phyloP scores from a whole-genome alignment of 768 basidiomycete species.

The Collybia sp. region DNA sequence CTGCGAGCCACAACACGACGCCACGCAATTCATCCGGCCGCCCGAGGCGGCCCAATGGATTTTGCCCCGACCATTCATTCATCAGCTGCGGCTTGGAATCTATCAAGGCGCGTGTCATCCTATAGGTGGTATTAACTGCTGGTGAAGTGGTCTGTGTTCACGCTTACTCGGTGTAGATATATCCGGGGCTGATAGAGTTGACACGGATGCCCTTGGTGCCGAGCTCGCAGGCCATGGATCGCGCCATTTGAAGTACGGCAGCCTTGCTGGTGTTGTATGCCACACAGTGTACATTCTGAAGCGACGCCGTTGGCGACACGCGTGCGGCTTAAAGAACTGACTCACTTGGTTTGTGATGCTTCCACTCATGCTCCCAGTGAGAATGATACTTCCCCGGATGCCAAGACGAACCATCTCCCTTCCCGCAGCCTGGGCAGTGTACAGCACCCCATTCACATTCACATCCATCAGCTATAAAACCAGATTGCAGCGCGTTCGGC shows the following conservation, averaged over 20 bases:
- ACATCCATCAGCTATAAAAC: slow-evolving; percentile 46
- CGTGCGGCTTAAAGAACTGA: background rate
- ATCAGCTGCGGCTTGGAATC: slow-evolving; percentile 48
- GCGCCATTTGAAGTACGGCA: slow-evolving; percentile 76
- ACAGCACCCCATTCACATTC: slow-evolving; percentile 56
- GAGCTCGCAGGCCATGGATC: slow-evolving; percentile 75
- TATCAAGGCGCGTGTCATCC: slow-evolving; percentile 59
- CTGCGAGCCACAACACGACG: slow-evolving; percentile 60
- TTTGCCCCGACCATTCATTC: slow-evolving; percentile 52
- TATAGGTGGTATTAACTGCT: slow-evolving; percentile 11
- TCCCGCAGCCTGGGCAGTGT: slow-evolving; percentile 58
- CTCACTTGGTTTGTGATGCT: slow-evolving; percentile 56
- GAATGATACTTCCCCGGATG: slow-evolving; percentile 47
- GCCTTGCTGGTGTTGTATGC: slow-evolving; percentile 74
- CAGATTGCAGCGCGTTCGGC: background rate
- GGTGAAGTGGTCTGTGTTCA: background rate
- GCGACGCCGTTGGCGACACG: background rate
- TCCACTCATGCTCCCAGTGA: slow-evolving; percentile 62
- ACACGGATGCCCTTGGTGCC: slow-evolving; percentile 63
- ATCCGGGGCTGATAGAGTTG: slow-evolving; percentile 69
- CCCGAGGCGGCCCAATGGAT: slow-evolving; percentile 64
- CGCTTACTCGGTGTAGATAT: slow-evolving; percentile 59
- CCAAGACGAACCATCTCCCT: slow-evolving; percentile 49
- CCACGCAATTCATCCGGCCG: slow-evolving; percentile 67
- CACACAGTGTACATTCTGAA: slow-evolving; percentile 60